Conservation (phyloP, 2,329 filamentous ascomycete genomes). For the Aspergillus pseudoviridinutans region DNA sequence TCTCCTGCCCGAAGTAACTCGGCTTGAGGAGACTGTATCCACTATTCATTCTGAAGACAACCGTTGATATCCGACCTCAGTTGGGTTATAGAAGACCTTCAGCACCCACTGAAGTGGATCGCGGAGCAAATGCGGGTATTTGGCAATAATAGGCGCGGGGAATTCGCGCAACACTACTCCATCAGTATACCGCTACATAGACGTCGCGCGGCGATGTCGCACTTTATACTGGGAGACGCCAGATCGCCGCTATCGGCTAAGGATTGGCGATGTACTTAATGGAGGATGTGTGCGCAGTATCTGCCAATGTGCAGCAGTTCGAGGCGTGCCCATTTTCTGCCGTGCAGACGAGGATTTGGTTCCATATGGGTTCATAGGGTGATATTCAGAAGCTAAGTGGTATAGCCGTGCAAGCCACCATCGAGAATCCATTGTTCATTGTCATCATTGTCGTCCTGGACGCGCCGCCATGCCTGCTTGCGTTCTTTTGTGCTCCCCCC, state of each 20-base stretch:
- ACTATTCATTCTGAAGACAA: not conserved
- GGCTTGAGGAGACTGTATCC: not conserved
- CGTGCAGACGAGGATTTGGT: not conserved
- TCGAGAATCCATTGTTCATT: slow-evolving; percentile 48
- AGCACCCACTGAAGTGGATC: not conserved
- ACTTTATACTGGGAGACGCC: not conserved
- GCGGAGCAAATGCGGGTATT: not conserved
- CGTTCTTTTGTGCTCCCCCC: slow-evolving; percentile 25
- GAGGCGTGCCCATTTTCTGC: not conserved
- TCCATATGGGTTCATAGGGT: not conserved
- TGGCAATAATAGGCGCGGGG: not conserved
- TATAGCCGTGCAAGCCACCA: slow-evolving; percentile 39
- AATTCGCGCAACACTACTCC: not conserved
- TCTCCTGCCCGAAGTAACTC: not conserved
- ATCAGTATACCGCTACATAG: not conserved
- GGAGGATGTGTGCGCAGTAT: not conserved
- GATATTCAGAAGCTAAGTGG: not conserved
- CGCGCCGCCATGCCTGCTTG: slow-evolving; percentile 44
- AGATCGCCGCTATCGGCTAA: not conserved
- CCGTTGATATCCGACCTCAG: not conserved
- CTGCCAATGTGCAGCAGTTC: not conserved
- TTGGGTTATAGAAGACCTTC: not conserved
- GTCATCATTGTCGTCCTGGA: slow-evolving; percentile 46
- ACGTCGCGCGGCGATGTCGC: not conserved
- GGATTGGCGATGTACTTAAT: not conserved